Conservation (phyloP, 2,329 filamentous ascomycete species). For the Amauroascus niger region DNA sequence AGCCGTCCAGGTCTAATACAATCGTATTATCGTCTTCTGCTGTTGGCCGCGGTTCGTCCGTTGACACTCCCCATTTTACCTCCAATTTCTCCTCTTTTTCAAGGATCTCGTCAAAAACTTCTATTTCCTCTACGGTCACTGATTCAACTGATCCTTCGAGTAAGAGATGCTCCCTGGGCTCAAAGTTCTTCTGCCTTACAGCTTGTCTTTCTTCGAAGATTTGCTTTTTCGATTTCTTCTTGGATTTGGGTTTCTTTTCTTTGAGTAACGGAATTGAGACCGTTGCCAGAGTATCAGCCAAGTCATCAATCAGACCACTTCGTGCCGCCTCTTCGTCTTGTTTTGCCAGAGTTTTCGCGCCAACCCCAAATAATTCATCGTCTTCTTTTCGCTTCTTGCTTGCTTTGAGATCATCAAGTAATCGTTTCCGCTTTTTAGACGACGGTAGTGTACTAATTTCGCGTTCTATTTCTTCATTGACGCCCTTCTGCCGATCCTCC, state of each 20-base stretch:
- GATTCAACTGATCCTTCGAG: slow-evolving; percentile 10
- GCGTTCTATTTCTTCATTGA: slow-evolving; percentile 22
- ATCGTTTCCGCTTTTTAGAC: slow-evolving; percentile 22
- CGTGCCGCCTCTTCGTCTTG: slow-evolving; percentile 40
- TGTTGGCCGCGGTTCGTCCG: slow-evolving; percentile 50
- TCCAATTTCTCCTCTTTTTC: slow-evolving; percentile 39
- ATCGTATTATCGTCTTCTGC: slow-evolving; percentile 56
- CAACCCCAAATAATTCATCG: slow-evolving; percentile 64
- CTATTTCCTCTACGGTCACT: slow-evolving; percentile 17
- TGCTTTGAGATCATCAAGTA: slow-evolving; percentile 36
- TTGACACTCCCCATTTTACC: slow-evolving; percentile 52
- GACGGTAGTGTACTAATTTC: slow-evolving; percentile 18
- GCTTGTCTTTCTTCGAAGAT: slow-evolving; percentile 58
- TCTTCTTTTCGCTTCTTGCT: slow-evolving; percentile 78
- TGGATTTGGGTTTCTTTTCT: slow-evolving; percentile 49
- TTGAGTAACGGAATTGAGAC: slow-evolving; percentile 25
- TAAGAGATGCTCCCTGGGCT: slow-evolving; percentile 4
- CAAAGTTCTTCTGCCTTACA: slow-evolving; percentile 30
- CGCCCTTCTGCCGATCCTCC: slow-evolving; percentile 17
- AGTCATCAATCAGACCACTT: slow-evolving; percentile 27
- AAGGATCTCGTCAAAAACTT: slow-evolving; percentile 16
- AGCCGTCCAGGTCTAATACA: slow-evolving; percentile 60
- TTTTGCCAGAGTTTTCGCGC: slow-evolving; percentile 31
- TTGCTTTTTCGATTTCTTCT: slow-evolving; percentile 73
- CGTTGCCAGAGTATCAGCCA: slow-evolving; percentile 30